Percentiles rank a stretch among this genome's conserved stretches.
Evolutionary conservation across 768 basidiomycete genomes (phyloP).

Genomic region (Auriscalpium microsporum): DNA sequence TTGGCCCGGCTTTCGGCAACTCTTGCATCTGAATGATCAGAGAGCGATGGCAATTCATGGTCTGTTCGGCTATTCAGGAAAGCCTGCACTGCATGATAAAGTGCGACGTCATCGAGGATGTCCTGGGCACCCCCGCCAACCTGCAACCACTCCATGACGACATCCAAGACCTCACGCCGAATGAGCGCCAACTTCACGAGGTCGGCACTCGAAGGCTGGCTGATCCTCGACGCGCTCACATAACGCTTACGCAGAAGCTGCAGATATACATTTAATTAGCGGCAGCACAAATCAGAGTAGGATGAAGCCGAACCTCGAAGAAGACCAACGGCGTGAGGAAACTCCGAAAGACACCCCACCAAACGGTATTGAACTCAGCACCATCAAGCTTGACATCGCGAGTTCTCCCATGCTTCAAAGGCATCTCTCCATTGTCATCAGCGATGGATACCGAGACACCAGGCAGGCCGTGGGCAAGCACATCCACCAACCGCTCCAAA

Average conservation of each 20-base stretch:
- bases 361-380: constrained; percentile 62
- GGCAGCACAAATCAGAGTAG: background rate
- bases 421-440: constrained; percentile 83
- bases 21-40: background rate
- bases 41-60: constrained; percentile 36
- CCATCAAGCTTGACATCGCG: constrained; percentile 67
- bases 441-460: constrained; percentile 74
- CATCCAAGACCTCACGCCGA: constrained; percentile 56
- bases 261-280: background rate
- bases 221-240: constrained; percentile 38
- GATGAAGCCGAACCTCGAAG: constrained; percentile 56
- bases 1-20: constrained; percentile 7
- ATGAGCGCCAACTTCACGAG: constrained; percentile 41
- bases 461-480: constrained; percentile 69
- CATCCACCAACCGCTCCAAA: constrained; percentile 61
- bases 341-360: constrained; percentile 80
- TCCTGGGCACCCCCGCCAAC: constrained; percentile 74
- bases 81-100: constrained; percentile 46
- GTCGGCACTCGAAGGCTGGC: constrained; percentile 34
- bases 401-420: constrained; percentile 64
- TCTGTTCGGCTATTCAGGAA: constrained; percentile 54
- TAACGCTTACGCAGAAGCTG: constrained; percentile 76
- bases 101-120: constrained; percentile 58
- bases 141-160: constrained; percentile 64
- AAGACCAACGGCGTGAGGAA: constrained; percentile 76